phyloP scores from a whole-genome alignment of 176 grass and related monocot species.

The Echinochloa phyllopogon region DNA sequence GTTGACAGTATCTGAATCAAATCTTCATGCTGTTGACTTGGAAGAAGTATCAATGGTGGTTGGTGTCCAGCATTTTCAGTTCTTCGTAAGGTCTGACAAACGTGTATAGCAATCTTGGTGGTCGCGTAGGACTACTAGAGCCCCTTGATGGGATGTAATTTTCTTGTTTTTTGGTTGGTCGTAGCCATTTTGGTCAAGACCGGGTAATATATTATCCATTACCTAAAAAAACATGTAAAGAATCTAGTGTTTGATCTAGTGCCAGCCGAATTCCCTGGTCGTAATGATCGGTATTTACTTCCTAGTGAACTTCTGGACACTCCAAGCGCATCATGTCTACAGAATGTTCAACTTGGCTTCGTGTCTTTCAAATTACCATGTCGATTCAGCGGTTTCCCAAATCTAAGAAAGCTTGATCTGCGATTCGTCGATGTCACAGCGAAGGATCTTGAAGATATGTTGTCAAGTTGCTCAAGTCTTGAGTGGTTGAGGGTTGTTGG shows the following conservation, averaged over 20 bases:
- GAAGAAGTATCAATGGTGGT: too few species aligned
- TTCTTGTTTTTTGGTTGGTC: too few species aligned
- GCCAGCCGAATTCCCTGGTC: not conserved
- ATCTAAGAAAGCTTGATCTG: conserved; percentile 24
- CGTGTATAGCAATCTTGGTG: too few species aligned
- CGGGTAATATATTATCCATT: too few species aligned
- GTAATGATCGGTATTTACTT: not conserved
- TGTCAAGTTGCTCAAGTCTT: conserved; percentile 4
- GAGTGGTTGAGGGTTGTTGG: conserved; percentile 2
- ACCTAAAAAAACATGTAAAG: too few species aligned
- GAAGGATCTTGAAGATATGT: not conserved
- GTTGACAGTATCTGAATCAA: too few species aligned
- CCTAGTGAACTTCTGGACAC: not conserved
- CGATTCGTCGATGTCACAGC: not conserved
- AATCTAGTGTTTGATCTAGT: conserved; percentile 15
- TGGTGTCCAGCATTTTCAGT: too few species aligned
- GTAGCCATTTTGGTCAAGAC: too few species aligned
- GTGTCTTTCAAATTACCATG: not conserved
- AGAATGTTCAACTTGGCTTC: not conserved
- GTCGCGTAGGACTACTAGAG: too few species aligned
- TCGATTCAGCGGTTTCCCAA: conserved; percentile 9
- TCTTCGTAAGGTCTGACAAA: too few species aligned
- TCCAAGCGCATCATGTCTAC: not conserved
- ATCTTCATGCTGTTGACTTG: too few species aligned
- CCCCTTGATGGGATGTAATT: too few species aligned